Evolutionary conservation across 1,139 yeast genomes (phyloP), one percentile per base, ranked within the genome.

Genomic region (Zygoascus sp.): DNA sequence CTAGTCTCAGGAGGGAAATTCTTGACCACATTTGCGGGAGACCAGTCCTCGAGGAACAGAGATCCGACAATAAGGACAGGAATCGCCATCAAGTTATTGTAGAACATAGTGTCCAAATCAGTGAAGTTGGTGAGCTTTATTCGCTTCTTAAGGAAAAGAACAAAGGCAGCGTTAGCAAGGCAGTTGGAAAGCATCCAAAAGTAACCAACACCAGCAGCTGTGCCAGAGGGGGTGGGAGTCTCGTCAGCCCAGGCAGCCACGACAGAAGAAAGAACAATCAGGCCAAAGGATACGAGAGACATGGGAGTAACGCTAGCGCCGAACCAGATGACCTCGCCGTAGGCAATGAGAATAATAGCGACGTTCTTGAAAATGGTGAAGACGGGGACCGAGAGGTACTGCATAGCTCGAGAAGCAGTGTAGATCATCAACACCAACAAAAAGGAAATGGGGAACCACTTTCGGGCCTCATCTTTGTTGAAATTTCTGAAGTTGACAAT

Each of bases 71-170:
- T 69, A 61, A 92, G 76, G 56, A 92, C 83, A 57, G 98, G 98
- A 63, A 92, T 80, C 32, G 96, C 86, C 61, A 92, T 75, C 62
- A 90, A 74, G 70, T 94, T 92, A 78, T 94, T 92, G 81, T 90
- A 92, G 74, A 81, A 92, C 96, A 90, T 92, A 67, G 98, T 92
- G 73, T 92, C 98, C 62, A 90, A 86, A 72, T 94, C 98, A 73
- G 87, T 87, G 75, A 94, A 92, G 76, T 89, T 89, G 61, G 96
- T 87, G 68, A 87, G 78, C 82, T 90, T 90, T 62, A 94, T 92
- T 76, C 97, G 84, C 79, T 89, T 92, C 77, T 97, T 85, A 95
- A 92, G 83, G 73, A 84, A 78, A 60, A 92, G 76, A 45, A 92
- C 97, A 64, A 90, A 92, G 5, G 95, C 77, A 44, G 98, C 97